These are phyloP conservation scores for Allium cepa DNA, from an alignment of 106 monocot species.

Conservation along the genomic window DNA sequence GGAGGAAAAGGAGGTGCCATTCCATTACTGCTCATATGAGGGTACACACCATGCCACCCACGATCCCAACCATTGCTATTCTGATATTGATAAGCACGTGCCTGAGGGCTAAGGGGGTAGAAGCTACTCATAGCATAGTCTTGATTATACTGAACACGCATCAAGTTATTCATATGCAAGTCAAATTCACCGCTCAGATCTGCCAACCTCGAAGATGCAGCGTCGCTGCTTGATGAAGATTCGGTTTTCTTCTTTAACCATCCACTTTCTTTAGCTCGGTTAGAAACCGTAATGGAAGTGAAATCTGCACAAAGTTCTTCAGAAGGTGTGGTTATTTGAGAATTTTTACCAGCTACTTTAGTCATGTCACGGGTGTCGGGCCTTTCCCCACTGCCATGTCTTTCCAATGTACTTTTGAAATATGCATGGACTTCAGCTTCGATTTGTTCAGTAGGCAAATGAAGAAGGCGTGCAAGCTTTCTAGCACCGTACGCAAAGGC, in stretches of 20 bases:
- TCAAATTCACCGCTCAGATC: slow-evolving; percentile 48
- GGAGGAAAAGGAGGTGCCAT: slow-evolving; percentile 31
- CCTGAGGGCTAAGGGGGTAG: slow-evolving; percentile 7
- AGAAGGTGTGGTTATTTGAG: slow-evolving; percentile 4
- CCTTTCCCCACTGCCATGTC: slow-evolving; percentile 52
- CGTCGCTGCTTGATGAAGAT: slow-evolving; percentile 12
- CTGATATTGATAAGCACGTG: slow-evolving; percentile 19
- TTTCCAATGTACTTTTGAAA: slow-evolving; percentile 70
- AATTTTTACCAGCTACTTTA: neutral
- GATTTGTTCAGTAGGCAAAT: slow-evolving; percentile 34
- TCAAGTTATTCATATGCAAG: slow-evolving; percentile 30
- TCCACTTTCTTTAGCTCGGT: slow-evolving; percentile 9
- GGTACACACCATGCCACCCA: neutral
- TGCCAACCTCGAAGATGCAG: slow-evolving; percentile 2
- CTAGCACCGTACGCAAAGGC: slow-evolving; percentile 82
- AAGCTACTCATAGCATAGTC: slow-evolving; percentile 5
- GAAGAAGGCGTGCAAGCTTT: slow-evolving; percentile 60
- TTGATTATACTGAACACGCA: slow-evolving; percentile 28
- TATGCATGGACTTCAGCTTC: slow-evolving; percentile 42
- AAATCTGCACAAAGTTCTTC: slow-evolving; percentile 16
- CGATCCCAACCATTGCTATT: slow-evolving; percentile 18
- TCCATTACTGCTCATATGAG: slow-evolving; percentile 20
- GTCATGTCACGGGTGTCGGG: slow-evolving; percentile 15
- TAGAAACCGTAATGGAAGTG: slow-evolving; percentile 8
- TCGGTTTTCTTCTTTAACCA: slow-evolving; percentile 2